Evolutionary conservation across 495 filamentous ascomycete species (phyloP).

Genomic region (Penicillium odoratum): DNA sequence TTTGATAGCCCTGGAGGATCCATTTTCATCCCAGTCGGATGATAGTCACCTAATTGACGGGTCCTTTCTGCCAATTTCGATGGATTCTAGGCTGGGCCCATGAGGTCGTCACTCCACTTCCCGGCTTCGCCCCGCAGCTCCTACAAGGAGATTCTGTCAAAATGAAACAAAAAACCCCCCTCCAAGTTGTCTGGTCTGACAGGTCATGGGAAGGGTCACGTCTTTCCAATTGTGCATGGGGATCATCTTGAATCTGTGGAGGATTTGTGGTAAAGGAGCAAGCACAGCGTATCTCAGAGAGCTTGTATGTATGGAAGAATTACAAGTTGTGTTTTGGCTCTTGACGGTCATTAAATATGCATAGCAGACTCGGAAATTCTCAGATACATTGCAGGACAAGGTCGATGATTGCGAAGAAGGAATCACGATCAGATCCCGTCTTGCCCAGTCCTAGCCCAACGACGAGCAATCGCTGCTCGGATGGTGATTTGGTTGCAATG

Average conservation of each 20-base stretch:
- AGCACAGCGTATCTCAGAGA: neutral
- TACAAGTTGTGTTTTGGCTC: neutral
- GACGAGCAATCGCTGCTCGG: conserved; percentile 77
- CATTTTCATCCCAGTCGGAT: neutral
- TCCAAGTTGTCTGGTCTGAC: neutral
- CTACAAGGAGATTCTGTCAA: neutral
- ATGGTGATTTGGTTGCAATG: conserved; percentile 66
- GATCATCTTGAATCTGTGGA: neutral
- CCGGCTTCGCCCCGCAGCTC: neutral
- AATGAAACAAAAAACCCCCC: neutral
- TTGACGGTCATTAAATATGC: neutral
- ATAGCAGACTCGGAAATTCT: conserved; percentile 2
- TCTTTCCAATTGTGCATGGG: neutral
- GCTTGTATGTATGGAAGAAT: neutral
- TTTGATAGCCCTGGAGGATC: neutral
- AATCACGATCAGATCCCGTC: conserved; percentile 61
- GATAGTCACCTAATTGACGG: neutral
- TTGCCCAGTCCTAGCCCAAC: conserved; percentile 78
- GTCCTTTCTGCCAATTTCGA: neutral
- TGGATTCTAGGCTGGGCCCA: neutral
- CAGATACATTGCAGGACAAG: conserved; percentile 69
- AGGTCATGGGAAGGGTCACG: neutral
- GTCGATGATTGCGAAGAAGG: conserved; percentile 82
- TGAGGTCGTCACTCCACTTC: neutral
- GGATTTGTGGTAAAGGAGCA: neutral